phyloP scores from a whole-genome alignment of 768 basidiomycete genomes.

The Rhodotorula toruloides region DNA sequence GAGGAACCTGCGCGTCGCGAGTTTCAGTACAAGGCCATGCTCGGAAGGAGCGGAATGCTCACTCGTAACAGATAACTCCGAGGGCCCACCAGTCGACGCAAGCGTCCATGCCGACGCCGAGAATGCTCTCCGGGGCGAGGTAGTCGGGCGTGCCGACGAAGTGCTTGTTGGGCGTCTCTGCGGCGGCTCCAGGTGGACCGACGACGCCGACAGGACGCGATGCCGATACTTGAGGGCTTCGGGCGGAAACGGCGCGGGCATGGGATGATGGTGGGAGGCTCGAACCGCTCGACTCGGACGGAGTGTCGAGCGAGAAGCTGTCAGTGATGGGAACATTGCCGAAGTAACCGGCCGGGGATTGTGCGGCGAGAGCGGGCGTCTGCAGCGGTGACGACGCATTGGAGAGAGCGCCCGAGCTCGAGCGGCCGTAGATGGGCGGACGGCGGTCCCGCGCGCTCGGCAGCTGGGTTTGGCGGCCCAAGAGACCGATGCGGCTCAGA shows the following conservation, averaged over 20 bases:
- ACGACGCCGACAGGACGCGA: neutral
- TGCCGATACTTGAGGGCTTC: constrained; percentile 51
- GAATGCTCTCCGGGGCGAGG: constrained; percentile 78
- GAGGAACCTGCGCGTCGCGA: constrained; percentile 53
- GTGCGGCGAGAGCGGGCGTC: constrained; percentile 44
- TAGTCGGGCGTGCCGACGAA: constrained; percentile 98
- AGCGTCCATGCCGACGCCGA: constrained; percentile 91
- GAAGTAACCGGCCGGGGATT: constrained; percentile 47
- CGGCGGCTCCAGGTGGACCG: constrained; percentile 26
- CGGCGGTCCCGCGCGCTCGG: constrained; percentile 30
- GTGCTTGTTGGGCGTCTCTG: constrained; percentile 66
- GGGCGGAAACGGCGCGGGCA: constrained; percentile 68
- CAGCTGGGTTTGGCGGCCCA: constrained; percentile 76
- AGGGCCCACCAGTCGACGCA: constrained; percentile 99
- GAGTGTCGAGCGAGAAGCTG: constrained; percentile 37
- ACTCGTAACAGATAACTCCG: constrained; percentile 96
- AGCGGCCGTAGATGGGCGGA: constrained; percentile 57
- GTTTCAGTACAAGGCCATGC: neutral
- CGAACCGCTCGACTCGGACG: constrained; percentile 77
- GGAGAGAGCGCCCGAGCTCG: constrained; percentile 29
- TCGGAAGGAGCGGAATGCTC: neutral
- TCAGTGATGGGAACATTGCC: constrained; percentile 36
- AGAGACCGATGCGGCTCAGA: constrained; percentile 90
- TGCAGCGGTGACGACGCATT: constrained; percentile 45
- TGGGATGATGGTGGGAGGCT: constrained; percentile 48